Base-by-base conservation (phyloP, 106 monocot genomes). In the Alisma plantagoaquatica region DNA sequence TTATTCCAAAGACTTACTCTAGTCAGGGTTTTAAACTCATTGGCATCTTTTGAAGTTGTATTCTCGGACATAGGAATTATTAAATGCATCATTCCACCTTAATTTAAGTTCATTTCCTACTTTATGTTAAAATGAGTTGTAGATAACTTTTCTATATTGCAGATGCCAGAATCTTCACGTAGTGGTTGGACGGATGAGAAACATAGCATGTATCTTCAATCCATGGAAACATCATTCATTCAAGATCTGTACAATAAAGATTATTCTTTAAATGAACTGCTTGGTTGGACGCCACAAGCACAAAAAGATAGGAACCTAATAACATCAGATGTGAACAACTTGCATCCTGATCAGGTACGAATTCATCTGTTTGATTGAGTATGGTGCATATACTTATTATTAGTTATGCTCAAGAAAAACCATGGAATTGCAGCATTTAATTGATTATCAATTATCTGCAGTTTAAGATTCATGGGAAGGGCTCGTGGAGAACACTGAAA, bases 181-280 rank as follows among this genome's bases (percentile, higher is more conserved):
- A 63, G 19, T 44, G 70, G 69, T 63, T 91, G 91, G 91, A 91
- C 91, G 49, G 71, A 91, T 53, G 84, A 91, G 63, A 84, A 77
- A 33, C 91, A 91, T 53, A 72, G 57, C 51, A 10, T 31, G 18
- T 91, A 72, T 72, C 80, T 91, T 41, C 74, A 67, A 72, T 84
- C 75, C n/a, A 84, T 91, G 18, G 91, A 91, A 65, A 65, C 80
- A 54, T 75, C 91, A 51, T 91, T 91, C 47, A 67, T 91, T 15
- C 43, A 81, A 61, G 71, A 75, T 57, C 49, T 91, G 42, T 74
- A 91, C 47, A 66, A 28, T 28, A 57, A 20, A 8, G 67, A 73
- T 32, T 28, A 49, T 20, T 17, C 47, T 23, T 41, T 69, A 33
- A 63, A 57, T 32, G 33, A 73, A 62, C 45, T 71, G 10, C 29